Conservation (phyloP, 75 land plant genomes). For the Azolla pinnata region DNA sequence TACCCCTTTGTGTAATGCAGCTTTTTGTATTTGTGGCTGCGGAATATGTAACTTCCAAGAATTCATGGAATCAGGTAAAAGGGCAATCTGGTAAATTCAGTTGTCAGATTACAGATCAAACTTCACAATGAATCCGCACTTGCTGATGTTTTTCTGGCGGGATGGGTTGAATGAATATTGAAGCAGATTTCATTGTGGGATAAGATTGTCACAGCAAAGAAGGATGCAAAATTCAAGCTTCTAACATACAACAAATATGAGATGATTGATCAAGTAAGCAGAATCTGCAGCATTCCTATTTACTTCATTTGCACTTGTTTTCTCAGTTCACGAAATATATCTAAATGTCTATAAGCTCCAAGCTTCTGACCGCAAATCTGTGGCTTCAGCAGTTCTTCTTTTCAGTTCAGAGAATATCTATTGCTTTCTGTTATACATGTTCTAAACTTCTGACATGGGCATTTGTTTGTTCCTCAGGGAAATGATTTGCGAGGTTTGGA, state of each 20-base stretch:
- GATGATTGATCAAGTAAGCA: conserved; percentile 68
- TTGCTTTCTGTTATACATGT: conserved; percentile 1
- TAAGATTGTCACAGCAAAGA: conserved; percentile 63
- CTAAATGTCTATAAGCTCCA: too few species aligned
- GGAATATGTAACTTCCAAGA: conserved; percentile 66
- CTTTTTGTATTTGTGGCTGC: conserved; percentile 89
- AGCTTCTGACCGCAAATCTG: too few species aligned
- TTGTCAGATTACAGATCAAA: too few species aligned
- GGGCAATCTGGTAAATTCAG: too few species aligned
- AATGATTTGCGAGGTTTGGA: conserved; percentile 60
- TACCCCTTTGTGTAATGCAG: too few species aligned
- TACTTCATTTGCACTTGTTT: too few species aligned
- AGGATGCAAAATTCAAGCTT: conserved; percentile 57
- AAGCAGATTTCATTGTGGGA: conserved; percentile 87
- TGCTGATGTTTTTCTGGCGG: neutral
- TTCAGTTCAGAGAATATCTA: too few species aligned
- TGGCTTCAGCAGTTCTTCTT: too few species aligned
- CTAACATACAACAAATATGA: conserved; percentile 64
- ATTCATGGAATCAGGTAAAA: conserved; percentile 78
- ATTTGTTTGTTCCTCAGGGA: conserved; percentile 36
- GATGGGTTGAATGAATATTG: neutral
- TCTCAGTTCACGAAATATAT: too few species aligned
- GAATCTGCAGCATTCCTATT: too few species aligned
- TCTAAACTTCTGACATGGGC: neutral
- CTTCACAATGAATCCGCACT: too few species aligned